These are phyloP conservation scores for Ceratobasidium sp. DNA, from an alignment of 1,284 basidiomycete genomes.

Conservation along the genomic window DNA sequence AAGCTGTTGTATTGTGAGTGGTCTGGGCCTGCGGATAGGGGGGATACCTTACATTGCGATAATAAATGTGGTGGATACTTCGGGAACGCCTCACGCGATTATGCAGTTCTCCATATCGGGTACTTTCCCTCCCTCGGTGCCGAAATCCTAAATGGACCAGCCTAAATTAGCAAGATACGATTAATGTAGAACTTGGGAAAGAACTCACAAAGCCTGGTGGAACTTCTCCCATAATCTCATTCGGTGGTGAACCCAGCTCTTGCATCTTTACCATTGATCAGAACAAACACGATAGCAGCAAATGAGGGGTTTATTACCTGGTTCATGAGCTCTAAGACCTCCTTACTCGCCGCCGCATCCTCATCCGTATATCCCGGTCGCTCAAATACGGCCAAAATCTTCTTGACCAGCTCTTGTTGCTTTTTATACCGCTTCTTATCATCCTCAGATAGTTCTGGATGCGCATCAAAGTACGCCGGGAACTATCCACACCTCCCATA, in stretches of 20 bases:
- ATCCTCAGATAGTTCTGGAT: constrained; percentile 63
- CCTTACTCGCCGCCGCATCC: constrained; percentile 63
- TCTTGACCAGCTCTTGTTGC: constrained; percentile 72
- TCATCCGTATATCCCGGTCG: constrained; percentile 72
- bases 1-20: too few species aligned
- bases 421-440: constrained; percentile 76
- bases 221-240: constrained; percentile 91
- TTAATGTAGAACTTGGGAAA: neutral
- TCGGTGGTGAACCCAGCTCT: constrained; percentile 84
- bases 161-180: neutral
- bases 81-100: constrained; percentile 26
- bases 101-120: constrained; percentile 36
- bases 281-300: neutral
- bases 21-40: too few species aligned
- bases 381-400: constrained; percentile 82
- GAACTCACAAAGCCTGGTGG: constrained; percentile 74
- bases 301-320: constrained; percentile 63
- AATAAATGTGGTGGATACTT: too few species aligned
- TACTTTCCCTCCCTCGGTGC: constrained; percentile 39
- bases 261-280: constrained; percentile 70
- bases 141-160: constrained; percentile 17
- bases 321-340: constrained; percentile 77
- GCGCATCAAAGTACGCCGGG: constrained; percentile 77
- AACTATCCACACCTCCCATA: constrained; percentile 64
- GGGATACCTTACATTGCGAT: too few species aligned